Base-by-base conservation (phyloP, 2,329 filamentous ascomycete genomes). In the Purpureocillium takamizusanense region DNA sequence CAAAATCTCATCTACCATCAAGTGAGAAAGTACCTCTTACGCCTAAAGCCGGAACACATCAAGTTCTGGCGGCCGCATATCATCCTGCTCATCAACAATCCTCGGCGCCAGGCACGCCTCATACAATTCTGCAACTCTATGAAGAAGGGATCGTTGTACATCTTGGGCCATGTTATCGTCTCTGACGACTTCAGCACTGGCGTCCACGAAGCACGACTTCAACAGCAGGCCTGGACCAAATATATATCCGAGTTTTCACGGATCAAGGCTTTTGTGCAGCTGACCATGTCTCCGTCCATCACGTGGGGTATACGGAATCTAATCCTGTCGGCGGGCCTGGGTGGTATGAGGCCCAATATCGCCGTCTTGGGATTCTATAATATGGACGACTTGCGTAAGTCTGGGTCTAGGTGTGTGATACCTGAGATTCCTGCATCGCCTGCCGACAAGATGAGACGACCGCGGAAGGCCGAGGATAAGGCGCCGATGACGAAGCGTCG, bases 1-100 rank as follows among this genome's bases (percentile, higher is more conserved):
- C 87, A 94, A 51, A 89, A 86, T 51, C 65, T 94, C 43, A 94
- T 94, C 37, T 94, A 94, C 52, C 46, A 77, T 44, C 87, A 94
- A 63, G 86, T 94, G 12, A 76, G 87, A 42, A 94, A 94, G 51
- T 94, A 94, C 52, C 63, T 94, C 23, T 66, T 94, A 23, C 78
- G 86, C n/a, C 66, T 94, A 23, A 81, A 78, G 36, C 86, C 86
- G 28, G 87, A 94, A 51, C 87, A 94, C 54, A 88, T 94, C 59
- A 94, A 94, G 53, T 94, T 94, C 56, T 94, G 88, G 87, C 74
- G 87, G 37, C 87, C 87, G 1, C 87, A 94, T 47, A 89, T 94
- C 32, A 74, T 94, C 35, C 69, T 94, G 0, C 75, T 94, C 38
- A 78, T 92, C 46, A 92, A 90, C 53, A 78, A 92, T 50, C 83